These are phyloP conservation scores for Fusarium austroafricanum DNA, from an alignment of 2,329 filamentous ascomycete species.

Conservation along the genomic window DNA sequence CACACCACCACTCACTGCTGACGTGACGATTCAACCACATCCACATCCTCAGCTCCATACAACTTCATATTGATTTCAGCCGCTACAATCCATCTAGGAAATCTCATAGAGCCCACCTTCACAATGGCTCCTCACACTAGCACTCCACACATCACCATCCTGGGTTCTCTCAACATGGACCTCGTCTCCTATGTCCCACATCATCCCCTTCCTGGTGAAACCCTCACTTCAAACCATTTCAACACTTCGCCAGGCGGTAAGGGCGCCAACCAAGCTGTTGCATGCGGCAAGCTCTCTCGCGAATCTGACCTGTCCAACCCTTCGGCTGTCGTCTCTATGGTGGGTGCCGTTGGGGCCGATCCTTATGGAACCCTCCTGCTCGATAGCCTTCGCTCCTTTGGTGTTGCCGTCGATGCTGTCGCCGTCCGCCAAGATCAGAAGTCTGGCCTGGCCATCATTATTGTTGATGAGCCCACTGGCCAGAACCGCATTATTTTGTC, in stretches of 20 bases:
- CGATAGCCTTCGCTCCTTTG: conserved; percentile 67
- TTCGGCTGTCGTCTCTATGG: conserved; percentile 69
- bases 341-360: conserved; percentile 78
- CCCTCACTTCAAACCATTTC: conserved; percentile 82
- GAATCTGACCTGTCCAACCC: conserved; percentile 53
- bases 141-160: conserved; percentile 74
- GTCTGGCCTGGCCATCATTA: conserved; percentile 79
- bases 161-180: conserved; percentile 95
- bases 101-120: conserved; percentile 5
- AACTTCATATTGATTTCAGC: conserved; percentile 2
- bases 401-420: conserved; percentile 70
- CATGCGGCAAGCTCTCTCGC: conserved; percentile 83
- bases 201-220: conserved; percentile 87
- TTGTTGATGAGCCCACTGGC: conserved; percentile 77
- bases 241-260: conserved; percentile 89
- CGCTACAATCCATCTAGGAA: background rate
- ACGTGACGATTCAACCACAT: conserved; percentile 18
- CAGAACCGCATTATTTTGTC: conserved; percentile 82
- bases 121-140: conserved; percentile 41
- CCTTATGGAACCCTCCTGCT: conserved; percentile 72
- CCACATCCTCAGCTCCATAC: conserved; percentile 13
- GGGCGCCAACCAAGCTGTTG: conserved; percentile 94
- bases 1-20: background rate
- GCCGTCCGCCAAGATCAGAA: conserved; percentile 56
- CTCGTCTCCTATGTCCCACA: conserved; percentile 89